Evolutionary conservation across 352 stramenopile genomes (phyloP), one percentile per base, ranked within the genome.

Genomic region (Pythium periplocum): DNA sequence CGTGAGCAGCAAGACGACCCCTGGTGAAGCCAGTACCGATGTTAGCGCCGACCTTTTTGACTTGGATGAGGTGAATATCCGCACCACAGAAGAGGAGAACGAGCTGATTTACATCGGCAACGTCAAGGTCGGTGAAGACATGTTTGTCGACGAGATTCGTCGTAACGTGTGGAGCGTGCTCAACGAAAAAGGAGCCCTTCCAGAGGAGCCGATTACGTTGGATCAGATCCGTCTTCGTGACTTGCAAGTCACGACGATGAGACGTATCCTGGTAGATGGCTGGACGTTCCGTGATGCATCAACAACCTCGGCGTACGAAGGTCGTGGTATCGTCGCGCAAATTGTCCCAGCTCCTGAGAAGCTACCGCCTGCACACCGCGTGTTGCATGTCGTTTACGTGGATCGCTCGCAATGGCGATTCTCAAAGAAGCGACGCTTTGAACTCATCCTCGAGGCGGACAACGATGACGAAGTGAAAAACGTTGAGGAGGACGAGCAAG

Each of bases 41-140:
- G 12, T 8, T 42, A 12, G 12, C 12, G 38, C 7, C 7, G 50
- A 66, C 45, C 48, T 75, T 26, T 83, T 84, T 51, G 75, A 87
- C 48, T 50, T 87, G 30, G 75, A 90, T 51, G 77, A 87, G 44
- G 56, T 92, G 37, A 46, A 85, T 33, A 55, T 90, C 12, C 48
- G 65, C 30, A 73, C 68, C 10, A 73, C 64, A 12, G 72, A 78
- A 37, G 69, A 86, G n/a, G 72, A 88, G 35, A 55, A 66, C 0
- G 59, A 84, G 56, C 59, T 93, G 32, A 70, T 66, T 11, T 72
- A 74, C 45, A 69, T 87, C 33, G 76, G 51, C 11, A 81, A 80
- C 40, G 68, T 91, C 33, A 76, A 90, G 8, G 83, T 91, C 40
- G 84, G 78, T 47, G 76, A 89, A 61, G 76, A 90, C 32, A 89